phyloP scores from a whole-genome alignment of 345 rosid species.

The Camelina laxa region DNA sequence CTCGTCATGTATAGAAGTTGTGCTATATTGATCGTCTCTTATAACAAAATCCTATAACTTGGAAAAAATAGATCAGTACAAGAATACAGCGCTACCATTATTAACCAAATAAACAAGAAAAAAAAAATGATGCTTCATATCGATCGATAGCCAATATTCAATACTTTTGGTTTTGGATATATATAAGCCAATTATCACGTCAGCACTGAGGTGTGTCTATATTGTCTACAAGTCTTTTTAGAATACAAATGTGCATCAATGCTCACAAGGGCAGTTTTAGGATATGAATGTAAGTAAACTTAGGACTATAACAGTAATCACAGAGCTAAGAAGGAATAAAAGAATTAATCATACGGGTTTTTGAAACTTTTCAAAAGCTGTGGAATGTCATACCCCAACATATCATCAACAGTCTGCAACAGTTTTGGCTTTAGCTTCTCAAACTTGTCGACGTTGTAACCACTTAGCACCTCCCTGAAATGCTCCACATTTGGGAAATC shows the following conservation, averaged over 20 bases:
- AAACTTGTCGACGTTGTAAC: constrained; percentile 82
- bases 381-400: constrained; percentile 93
- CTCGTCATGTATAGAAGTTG: too few species aligned
- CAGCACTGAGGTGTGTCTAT: constrained; percentile 11
- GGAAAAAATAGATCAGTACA: too few species aligned
- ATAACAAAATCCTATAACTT: too few species aligned
- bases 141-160: not conserved
- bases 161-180: constrained; percentile 2
- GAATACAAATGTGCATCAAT: constrained; percentile 40
- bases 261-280: constrained; percentile 9
- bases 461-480: constrained; percentile 70
- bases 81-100: too few species aligned
- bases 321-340: constrained; percentile 9
- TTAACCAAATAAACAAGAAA: too few species aligned
- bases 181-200: constrained; percentile 15
- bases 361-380: constrained; percentile 77
- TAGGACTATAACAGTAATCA: constrained; percentile 12
- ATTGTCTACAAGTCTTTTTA: constrained; percentile 17
- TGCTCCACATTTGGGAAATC: constrained; percentile 90
- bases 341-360: constrained; percentile 73
- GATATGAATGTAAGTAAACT: constrained; percentile 12
- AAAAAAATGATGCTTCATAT: not conserved
- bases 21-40: too few species aligned
- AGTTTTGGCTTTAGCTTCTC: constrained; percentile 92
- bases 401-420: constrained; percentile 88